phyloP scores from a whole-genome alignment of 768 basidiomycete genomes.

The Phylloporus arenicola region DNA sequence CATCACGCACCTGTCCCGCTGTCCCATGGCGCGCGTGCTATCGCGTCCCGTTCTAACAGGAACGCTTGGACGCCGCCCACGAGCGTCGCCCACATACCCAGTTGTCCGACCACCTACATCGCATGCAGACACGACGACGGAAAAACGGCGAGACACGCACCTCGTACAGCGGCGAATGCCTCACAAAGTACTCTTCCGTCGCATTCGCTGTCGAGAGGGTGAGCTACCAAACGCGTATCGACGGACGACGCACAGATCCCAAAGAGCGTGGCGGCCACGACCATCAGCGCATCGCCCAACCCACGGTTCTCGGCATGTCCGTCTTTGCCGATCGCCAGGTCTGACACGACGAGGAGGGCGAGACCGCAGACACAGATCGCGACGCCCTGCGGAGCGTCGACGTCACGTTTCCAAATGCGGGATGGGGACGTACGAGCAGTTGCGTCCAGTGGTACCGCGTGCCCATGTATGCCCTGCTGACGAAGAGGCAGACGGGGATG shows the following conservation, averaged over 20 bases:
- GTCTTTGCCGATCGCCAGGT: slow-evolving; percentile 69
- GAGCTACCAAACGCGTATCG: not conserved
- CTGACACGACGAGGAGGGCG: slow-evolving; percentile 73
- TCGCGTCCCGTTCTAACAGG: slow-evolving; percentile 59
- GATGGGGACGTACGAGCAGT: slow-evolving; percentile 45
- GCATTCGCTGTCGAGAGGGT: slow-evolving; percentile 59
- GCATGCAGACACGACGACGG: not conserved
- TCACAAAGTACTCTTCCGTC: slow-evolving; percentile 83
- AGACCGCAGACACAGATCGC: slow-evolving; percentile 66
- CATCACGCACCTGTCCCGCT: slow-evolving; percentile 52
- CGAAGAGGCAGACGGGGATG: slow-evolving; percentile 77
- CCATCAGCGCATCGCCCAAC: slow-evolving; percentile 81
- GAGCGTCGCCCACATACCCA: slow-evolving; percentile 78
- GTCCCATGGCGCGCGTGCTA: slow-evolving; percentile 64
- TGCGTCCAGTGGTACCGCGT: slow-evolving; percentile 81
- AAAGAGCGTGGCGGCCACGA: slow-evolving; percentile 78
- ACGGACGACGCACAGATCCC: slow-evolving; percentile 60
- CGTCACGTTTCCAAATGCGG: not conserved
- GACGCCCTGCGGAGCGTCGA: slow-evolving; percentile 47
- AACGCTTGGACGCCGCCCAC: slow-evolving; percentile 75
- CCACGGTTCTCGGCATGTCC: slow-evolving; percentile 57
- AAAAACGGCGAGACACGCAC: slow-evolving; percentile 23
- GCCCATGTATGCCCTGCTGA: slow-evolving; percentile 77
- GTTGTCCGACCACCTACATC: slow-evolving; percentile 66
- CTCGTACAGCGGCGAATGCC: slow-evolving; percentile 76